Evolutionary conservation across 2,329 filamentous ascomycete genomes (phyloP), one percentile per base, ranked within the genome.

Genomic region (Cyphellophora attinorum): DNA sequence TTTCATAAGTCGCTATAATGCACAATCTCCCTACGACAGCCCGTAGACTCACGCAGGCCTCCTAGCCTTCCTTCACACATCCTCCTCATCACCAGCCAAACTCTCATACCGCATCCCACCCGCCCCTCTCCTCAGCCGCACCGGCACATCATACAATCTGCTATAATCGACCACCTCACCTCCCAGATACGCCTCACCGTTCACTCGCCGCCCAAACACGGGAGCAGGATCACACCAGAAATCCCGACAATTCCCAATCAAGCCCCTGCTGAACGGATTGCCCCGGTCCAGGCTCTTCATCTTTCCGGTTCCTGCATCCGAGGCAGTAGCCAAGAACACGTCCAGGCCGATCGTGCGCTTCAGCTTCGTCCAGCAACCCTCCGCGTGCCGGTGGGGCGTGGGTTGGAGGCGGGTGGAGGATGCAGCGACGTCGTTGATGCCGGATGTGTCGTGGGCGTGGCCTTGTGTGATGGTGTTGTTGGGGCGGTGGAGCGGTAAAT

Each of bases 201-300:
- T 80, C 50, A 84, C 76, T 38, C 81, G 72, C 49, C 70, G 75
- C 8, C 81, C 77, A 55, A 94, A 89, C 12, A 93, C 58, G 0
- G 89, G 82, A 2, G 83, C 79, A 2, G 84, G 77, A 54, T 96
- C 91, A 51, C 83, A 89, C 85, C 88, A 96, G 57, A 98, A 98
- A 59, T 98, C 93, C 46, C 76, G 81, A 60, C 91, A 98, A 55
- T 98, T 98, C 39, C 79, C 74, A n/a, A 93, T 49, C 25, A 85
- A 69, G 5, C 91, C 91, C 19, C 78, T 71, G 38, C 79, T 89
- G 58, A 89, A 98, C 0, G 88, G 88, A 55, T 96, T 98, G 46
- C 69, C 68, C 37, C 68, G 67, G 44, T 70, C 61, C 47, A 53
- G 39, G 48, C 59, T 43, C 46, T 60, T 45, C 47, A 60, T 65